Base-by-base conservation (phyloP, 352 stramenopile species). In the Phytopythium boreale region DNA sequence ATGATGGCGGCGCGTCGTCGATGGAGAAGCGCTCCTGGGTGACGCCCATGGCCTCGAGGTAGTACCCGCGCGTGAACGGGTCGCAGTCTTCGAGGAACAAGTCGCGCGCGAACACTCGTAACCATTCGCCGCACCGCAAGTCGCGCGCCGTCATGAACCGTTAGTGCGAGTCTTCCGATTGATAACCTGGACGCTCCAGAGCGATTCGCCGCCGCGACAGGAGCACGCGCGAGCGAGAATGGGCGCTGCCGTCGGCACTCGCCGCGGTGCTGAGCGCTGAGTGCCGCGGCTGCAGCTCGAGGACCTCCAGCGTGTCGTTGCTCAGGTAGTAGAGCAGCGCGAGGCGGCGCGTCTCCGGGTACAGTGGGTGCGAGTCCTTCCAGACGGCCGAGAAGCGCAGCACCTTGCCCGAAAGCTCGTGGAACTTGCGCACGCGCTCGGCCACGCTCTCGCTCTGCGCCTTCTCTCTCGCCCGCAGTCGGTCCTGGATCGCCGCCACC, bases 81-180 rank as follows among this genome's bases (percentile, higher is more conserved):
- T 98, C 92, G 71, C 93, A 98, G 64, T 95, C 85, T 63, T 97
- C 76, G 20, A 98, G 78, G 15, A 97, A 66, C n/a, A 98, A 75
- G n/a, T 68, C 65, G 9, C 90, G 80, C 17, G 92, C 89, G 56
- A 93, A 96, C 19, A 98, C 83, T 14, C 76, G 69, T n/a, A 98
- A 63, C 60, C 72, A 81, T 47, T 95, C 77, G 3, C 94, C 94
- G 51, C 88, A 97, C 41, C 80, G 75, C 43, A 98, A 61, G 64
- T 97, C 91, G 49, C 76, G 65, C 10, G 83, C 83, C 1, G 63
- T 78, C 27, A 96, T 59, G 34, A 82, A 81, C 24, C 77, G 71
- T 4, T 20, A 11, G 3, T 12, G 17, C 34, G 17, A 10, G n/a
- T 47, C 14, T 37, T 46, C 39, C 44, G 34, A 24, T 67, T 41